Evolutionary conservation across 352 stramenopile species (phyloP).

Genomic region (Globisporangium nagaii): DNA sequence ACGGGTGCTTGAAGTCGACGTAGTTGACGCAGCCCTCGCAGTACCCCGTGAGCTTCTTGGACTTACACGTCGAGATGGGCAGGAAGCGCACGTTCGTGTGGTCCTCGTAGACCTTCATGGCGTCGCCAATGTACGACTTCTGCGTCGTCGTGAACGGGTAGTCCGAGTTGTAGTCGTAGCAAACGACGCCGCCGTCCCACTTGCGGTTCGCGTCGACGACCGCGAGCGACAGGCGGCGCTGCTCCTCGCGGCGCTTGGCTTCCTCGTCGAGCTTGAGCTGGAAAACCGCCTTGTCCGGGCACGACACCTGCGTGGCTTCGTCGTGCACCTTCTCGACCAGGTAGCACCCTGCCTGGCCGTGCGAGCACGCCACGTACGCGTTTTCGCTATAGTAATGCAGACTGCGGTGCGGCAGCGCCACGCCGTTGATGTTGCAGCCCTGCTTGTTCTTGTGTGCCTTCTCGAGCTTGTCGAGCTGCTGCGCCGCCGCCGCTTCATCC

Average conservation of each 20-base stretch:
- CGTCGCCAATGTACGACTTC: conserved; percentile 50
- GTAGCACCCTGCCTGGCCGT: conserved; percentile 56
- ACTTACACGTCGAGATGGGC: conserved; percentile 36
- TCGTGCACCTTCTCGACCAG: conserved; percentile 55
- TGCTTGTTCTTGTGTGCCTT: conserved; percentile 9
- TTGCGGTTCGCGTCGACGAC: conserved; percentile 58
- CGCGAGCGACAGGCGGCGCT: conserved; percentile 53
- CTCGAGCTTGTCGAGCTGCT: background rate
- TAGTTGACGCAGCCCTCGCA: conserved; percentile 66
- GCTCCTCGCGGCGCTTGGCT: conserved; percentile 15
- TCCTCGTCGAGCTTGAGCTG: conserved; percentile 19
- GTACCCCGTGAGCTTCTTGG: conserved; percentile 35
- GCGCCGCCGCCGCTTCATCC: background rate
- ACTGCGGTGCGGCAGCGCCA: conserved; percentile 49
- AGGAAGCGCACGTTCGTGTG: conserved; percentile 77
- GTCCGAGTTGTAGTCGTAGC: conserved; percentile 60
- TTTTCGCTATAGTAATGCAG: conserved; percentile 72
- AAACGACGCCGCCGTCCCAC: conserved; percentile 66
- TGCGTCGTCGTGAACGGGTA: conserved; percentile 61
- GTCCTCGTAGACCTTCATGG: conserved; percentile 59
- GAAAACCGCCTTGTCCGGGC: conserved; percentile 33
- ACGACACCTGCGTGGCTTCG: conserved; percentile 55
- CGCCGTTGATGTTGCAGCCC: conserved; percentile 51
- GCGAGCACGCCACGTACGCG: conserved; percentile 68
- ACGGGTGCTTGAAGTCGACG: conserved; percentile 74